A percentile compares a stretch with the other conserved stretches of the same genome.
These are phyloP conservation scores for Tanacetum coccineum DNA, from an alignment of 129 eudicot species.

Conservation along the genomic window DNA sequence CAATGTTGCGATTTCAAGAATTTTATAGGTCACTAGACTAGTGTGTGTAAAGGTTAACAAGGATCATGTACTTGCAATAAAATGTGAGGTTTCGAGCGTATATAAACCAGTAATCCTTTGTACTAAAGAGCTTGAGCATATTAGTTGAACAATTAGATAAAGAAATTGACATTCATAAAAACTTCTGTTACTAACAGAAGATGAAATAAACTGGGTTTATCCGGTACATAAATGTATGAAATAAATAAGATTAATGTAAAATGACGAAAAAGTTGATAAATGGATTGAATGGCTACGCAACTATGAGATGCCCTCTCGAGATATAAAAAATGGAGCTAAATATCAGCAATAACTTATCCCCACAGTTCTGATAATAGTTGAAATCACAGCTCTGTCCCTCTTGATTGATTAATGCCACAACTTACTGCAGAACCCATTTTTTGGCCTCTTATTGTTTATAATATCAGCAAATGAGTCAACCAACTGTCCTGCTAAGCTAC, in stretches of 20 bases:
- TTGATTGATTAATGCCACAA: slow-evolving; percentile 38
- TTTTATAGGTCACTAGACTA: too few species aligned
- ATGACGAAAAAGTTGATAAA: slow-evolving; percentile 14
- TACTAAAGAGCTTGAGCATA: too few species aligned
- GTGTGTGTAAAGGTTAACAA: too few species aligned
- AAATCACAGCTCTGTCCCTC: slow-evolving; percentile 12
- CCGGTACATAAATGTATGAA: slow-evolving; percentile 12
- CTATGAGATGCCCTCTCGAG: slow-evolving; percentile 9
- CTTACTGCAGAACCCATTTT: slow-evolving; percentile 56
- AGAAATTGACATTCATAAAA: slow-evolving; percentile 18
- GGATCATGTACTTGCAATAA: too few species aligned
- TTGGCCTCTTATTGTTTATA: slow-evolving; percentile 51
- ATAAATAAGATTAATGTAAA: slow-evolving; percentile 20
- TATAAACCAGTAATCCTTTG: too few species aligned
- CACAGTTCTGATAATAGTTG: neutral
- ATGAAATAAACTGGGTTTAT: neutral
- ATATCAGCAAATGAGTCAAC: slow-evolving; percentile 79
- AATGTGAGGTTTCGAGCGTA: too few species aligned
- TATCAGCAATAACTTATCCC: neutral
- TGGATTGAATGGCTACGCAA: slow-evolving; percentile 14
- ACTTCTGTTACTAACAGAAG: too few species aligned
- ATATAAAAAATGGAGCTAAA: neutral
- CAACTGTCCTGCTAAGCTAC: slow-evolving; percentile 82
- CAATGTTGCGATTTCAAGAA: too few species aligned
- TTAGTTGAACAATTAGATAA: neutral